Percentiles rank a stretch among this genome's conserved stretches.
Evolutionary conservation across 2,329 filamentous ascomycete genomes (phyloP).

Genomic region (Cladosporium austrohemisphaericum): DNA sequence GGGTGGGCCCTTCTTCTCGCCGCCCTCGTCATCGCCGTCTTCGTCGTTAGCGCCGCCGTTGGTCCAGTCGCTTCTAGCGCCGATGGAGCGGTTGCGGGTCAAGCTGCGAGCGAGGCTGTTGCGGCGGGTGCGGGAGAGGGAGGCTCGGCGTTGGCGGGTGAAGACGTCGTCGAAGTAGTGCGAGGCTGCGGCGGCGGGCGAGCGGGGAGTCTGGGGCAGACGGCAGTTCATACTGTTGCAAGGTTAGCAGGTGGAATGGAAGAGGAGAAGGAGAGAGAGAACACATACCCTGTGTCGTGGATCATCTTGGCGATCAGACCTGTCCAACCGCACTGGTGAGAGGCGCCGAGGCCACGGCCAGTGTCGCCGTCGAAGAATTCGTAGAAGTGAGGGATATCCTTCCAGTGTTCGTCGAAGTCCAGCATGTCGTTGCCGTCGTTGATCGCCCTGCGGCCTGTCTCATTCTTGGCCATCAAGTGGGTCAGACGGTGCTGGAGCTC

Average conservation of each 20-base stretch:
- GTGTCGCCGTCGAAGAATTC: constrained; percentile 95
- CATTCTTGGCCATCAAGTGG: constrained; percentile 79
- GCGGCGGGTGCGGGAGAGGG: constrained; percentile 57
- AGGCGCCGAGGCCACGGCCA: constrained; percentile 83
- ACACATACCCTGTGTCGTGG: constrained; percentile 85
- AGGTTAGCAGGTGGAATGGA: constrained; percentile 39
- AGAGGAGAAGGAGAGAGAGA: background rate
- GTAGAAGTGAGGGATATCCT: constrained; percentile 90
- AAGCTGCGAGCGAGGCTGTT: constrained; percentile 47
- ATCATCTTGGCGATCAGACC: constrained; percentile 95
- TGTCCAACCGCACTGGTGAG: constrained; percentile 95
- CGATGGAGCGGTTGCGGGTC: constrained; percentile 63
- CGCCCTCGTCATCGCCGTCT: constrained; percentile 28
- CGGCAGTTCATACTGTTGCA: constrained; percentile 71
- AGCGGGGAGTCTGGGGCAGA: constrained; percentile 87
- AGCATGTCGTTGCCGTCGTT: constrained; percentile 80
- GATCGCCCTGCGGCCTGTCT: constrained; percentile 83
- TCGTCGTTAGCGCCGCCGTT: constrained; percentile 35
- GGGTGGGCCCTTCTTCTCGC: constrained; percentile 21
- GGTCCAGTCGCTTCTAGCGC: constrained; percentile 71
- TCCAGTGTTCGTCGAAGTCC: constrained; percentile 91
- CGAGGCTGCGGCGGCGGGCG: constrained; percentile 74
- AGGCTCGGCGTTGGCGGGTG: constrained; percentile 49
- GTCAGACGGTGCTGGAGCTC: constrained; percentile 93
- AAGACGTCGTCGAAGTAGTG: constrained; percentile 97